These are phyloP conservation scores for Rosellinia necatrix DNA, from an alignment of 2,329 filamentous ascomycete species.

Conservation along the genomic window DNA sequence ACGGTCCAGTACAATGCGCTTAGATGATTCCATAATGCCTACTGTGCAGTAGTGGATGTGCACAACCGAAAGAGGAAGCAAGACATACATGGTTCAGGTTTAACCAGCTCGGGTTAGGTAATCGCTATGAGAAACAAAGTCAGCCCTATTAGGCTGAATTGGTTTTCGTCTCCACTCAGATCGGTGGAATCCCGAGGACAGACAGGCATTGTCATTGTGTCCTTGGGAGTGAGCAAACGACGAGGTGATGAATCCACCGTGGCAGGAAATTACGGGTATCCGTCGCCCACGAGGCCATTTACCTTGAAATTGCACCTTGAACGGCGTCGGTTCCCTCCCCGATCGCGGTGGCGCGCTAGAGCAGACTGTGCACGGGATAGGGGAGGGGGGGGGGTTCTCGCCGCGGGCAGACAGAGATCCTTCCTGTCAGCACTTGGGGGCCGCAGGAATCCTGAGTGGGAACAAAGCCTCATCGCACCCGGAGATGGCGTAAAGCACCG, in stretches of 20 bases:
- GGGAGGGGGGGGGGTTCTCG: neutral
- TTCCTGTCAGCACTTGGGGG: conserved; percentile 27
- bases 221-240: neutral
- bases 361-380: conserved; percentile 4
- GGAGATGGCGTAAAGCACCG: conserved; percentile 5
- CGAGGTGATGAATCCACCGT: too few relatives aligned
- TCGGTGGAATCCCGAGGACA: conserved; percentile 9
- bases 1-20: too few relatives aligned
- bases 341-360: conserved; percentile 15
- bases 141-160: conserved; percentile 30
- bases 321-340: conserved; percentile 24
- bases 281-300: too few relatives aligned
- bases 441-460: conserved; percentile 18
- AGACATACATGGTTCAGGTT: neutral
- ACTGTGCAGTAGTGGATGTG: too few relatives aligned
- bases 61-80: neutral
- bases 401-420: conserved; percentile 9
- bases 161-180: conserved; percentile 9
- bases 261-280: too few relatives aligned
- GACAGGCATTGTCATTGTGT: neutral
- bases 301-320: neutral
- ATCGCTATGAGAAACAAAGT: conserved; percentile 13
- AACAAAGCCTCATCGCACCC: conserved; percentile 24
- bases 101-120: conserved; percentile 9
- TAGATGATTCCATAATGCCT: too few relatives aligned